Percentiles rank a stretch among this genome's conserved stretches.
Conservation (phyloP, 805 yeast species). For the Saccharomycopsis vini region DNA sequence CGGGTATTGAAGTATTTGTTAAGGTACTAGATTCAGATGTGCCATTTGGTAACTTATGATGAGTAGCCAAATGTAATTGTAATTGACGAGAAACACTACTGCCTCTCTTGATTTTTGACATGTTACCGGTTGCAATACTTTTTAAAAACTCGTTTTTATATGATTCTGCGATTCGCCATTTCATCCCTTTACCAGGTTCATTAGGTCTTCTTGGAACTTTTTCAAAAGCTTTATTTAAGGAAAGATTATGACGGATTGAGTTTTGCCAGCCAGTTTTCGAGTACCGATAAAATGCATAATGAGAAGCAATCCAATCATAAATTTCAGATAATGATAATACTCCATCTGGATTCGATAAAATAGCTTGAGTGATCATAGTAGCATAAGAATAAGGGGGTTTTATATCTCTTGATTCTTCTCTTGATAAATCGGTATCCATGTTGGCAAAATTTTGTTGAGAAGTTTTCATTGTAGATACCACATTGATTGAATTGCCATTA, state of each 20-base stretch:
- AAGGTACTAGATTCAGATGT: constrained; percentile 17
- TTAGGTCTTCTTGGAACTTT: constrained; percentile 92
- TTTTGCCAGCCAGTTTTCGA: constrained; percentile 98
- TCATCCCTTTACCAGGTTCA: constrained; percentile 99
- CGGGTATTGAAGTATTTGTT: constrained; percentile 1
- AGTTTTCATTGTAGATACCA: constrained; percentile 7
- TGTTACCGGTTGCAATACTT: constrained; percentile 68
- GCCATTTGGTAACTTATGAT: constrained; percentile 31
- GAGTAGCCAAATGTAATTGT: constrained; percentile 55
- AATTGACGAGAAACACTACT: constrained; percentile 73
- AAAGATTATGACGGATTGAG: constrained; percentile 82
- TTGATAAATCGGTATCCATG: constrained; percentile 54
- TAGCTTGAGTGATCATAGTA: constrained; percentile 97
- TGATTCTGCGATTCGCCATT: constrained; percentile 89
- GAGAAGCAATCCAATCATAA: constrained; percentile 79
- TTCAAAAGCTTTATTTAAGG: constrained; percentile 92
- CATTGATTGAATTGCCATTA: constrained; percentile 1
- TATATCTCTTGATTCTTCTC: constrained; percentile 83
- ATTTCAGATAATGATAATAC: constrained; percentile 85
- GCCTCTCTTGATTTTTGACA: constrained; percentile 69
- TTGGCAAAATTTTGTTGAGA: constrained; percentile 10
- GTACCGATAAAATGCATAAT: constrained; percentile 85
- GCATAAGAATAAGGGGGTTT: constrained; percentile 98
- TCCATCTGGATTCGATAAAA: constrained; percentile 78
- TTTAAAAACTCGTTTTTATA: constrained; percentile 77